Base-by-base conservation (phyloP, 192 early-diverging fungal species). In the Kappamyces sp. region DNA sequence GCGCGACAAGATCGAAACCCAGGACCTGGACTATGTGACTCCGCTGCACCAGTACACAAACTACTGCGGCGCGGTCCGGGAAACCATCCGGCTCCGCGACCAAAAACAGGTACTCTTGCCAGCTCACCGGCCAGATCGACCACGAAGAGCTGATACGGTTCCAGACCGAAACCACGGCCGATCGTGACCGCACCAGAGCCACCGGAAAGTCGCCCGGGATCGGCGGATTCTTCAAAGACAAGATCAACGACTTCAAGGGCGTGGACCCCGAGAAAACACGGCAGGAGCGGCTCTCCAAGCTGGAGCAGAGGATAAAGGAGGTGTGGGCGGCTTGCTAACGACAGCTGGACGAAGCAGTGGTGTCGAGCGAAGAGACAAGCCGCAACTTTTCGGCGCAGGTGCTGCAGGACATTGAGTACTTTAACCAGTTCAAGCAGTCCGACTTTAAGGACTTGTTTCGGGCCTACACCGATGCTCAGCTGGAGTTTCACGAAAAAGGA, bases 171-270 rank as follows among this genome's bases (percentile, higher is more conserved):
- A 75, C 87, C 23, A 66, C 70, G 0, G 61, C 79, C 0, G 92
- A 97, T 48, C 79, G 84, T 40, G 90, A 92, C 31, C 74, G 85
- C 5, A 74, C 87, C 47, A 48, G 82, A 34, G 79, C 80, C 66
- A 80, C 86, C 46, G 86, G 84, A 9, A 70, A 82, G 7, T 76
- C 76, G 2, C 84, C 77, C 6, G 71, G 76, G 5, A 73, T 92
- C 49, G 79, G 86, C 15, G 86, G 86, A 13, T 92, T 87, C 65
- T 72, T 98, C 31, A 84, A 83, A 51, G 90, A 89, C 69, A 95
- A 93, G 63, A 79, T 90, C 44, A 86, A 93, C 48, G 90, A 96
- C 55, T 79, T 96, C 59, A 80, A 88, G 57, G 91, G 92, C 34
- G 84, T 93, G 5, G 87, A 96, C 63, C 83, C 84, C 44, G 90